Evolutionary conservation across 148 eudicot species (phyloP), one percentile per base, ranked within the genome.

Genomic region (Polygonum aviculare): DNA sequence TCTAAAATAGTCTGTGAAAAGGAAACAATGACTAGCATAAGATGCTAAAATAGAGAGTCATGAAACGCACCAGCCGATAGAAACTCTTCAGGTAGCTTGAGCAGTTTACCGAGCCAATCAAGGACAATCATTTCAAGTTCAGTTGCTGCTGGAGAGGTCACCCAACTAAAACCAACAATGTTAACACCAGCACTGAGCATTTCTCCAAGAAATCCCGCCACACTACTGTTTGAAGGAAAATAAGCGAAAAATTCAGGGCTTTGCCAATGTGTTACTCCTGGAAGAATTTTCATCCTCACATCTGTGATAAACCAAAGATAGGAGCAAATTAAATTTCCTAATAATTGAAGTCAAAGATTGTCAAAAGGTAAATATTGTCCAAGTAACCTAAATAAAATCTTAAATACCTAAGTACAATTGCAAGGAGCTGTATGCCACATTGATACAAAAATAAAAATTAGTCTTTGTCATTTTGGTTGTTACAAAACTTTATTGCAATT

Each of bases 241-340:
- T 95, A 95, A 33, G 94, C 97, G 80, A 88, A 95, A 78, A 79
- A 93, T 50, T 82, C 84, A 3, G 98, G 99, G 83, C 99, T 95
- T 78, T 95, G 99, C 99, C 99, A 95, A 75, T 95, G 99, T 63
- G 99, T 95, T 57, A 95, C 93, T 39, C 99, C 96, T 50, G 93
- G 97, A 15, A 95, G 80, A 77, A 95, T 91, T 75, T 93, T 90
- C 51, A 81, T 44, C 80, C 79, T 88, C 41, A 93, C 89, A 81
- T 95, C 99, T 93, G 88, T 50, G 67, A 10, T 39, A 73, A 74
- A 6, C 9, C 36, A 65, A 65, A 36, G 21, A 67, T 14, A 67
- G 9, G 36, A 67, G 40, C 44, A 35, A 36, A 14, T 4, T 67
- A 10, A 36, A 26, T 26, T 65, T 65, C 38, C 41, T 45, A 12